phyloP scores from a whole-genome alignment of 768 basidiomycete genomes.

The Paxillus ammoniavirescens region DNA sequence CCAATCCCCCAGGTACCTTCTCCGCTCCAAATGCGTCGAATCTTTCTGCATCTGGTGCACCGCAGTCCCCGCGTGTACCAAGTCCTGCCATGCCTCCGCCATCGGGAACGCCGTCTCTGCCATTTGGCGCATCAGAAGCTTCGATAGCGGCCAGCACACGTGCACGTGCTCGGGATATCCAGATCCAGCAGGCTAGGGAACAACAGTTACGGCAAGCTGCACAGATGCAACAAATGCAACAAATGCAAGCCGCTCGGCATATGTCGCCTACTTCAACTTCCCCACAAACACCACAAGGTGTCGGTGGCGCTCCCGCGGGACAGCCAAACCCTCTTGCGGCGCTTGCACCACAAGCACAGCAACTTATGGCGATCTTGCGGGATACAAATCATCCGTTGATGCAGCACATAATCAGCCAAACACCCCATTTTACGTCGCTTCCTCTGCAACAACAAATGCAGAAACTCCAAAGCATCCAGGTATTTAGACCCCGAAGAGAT shows the following conservation, averaged over 20 bases:
- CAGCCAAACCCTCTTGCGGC: conserved; percentile 16
- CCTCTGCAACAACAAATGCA: conserved; percentile 58
- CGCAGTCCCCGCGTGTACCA: conserved; percentile 33
- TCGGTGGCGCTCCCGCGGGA: conserved; percentile 5
- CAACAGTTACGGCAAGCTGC: conserved; percentile 34
- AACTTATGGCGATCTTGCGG: conserved; percentile 49
- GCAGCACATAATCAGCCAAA: conserved; percentile 48
- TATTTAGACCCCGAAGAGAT: conserved; percentile 22
- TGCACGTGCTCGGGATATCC: conserved; percentile 34
- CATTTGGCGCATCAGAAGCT: conserved; percentile 32
- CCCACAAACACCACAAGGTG: conserved; percentile 18
- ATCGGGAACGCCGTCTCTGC: conserved; percentile 28
- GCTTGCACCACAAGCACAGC: conserved; percentile 38
- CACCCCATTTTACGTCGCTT: conserved; percentile 54
- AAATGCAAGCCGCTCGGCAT: conserved; percentile 36
- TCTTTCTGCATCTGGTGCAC: conserved; percentile 13
- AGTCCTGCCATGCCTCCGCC: conserved; percentile 33
- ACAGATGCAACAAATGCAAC: conserved; percentile 35
- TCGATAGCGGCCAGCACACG: conserved; percentile 33
- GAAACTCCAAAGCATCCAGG: conserved; percentile 53
- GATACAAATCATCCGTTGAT: conserved; percentile 56
- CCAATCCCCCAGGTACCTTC: conserved; percentile 22
- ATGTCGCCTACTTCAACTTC: conserved; percentile 41
- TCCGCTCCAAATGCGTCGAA: conserved; percentile 17
- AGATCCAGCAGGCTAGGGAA: conserved; percentile 34